Evolutionary conservation across 495 filamentous ascomycete genomes (phyloP).

Genomic region (Beverwykella pulmonaria): DNA sequence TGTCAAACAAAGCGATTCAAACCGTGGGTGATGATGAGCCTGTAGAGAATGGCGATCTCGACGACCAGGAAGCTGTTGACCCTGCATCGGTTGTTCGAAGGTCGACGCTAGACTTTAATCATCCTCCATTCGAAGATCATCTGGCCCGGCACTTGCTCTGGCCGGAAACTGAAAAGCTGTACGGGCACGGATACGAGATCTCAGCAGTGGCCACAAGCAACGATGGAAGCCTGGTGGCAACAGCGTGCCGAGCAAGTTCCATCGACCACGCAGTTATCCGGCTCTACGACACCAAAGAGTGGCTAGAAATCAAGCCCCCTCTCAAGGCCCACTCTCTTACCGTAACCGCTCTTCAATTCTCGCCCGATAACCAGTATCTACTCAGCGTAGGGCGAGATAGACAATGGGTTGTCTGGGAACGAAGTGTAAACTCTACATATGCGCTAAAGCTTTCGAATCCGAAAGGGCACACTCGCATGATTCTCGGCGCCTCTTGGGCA

Average conservation of each 20-base stretch:
- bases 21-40: slow-evolving; percentile 57
- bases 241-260: slow-evolving; percentile 90
- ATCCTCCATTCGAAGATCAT: slow-evolving; percentile 87
- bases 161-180: slow-evolving; percentile 96
- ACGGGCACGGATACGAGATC: slow-evolving; percentile 98
- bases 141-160: slow-evolving; percentile 88
- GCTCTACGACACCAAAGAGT: slow-evolving; percentile 79
- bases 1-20: slow-evolving; percentile 92
- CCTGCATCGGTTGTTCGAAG: slow-evolving; percentile 47
- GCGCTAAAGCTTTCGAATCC: slow-evolving; percentile 63
- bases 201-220: slow-evolving; percentile 82
- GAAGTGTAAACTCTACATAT: slow-evolving; percentile 52
- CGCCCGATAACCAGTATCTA: slow-evolving; percentile 68
- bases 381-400: slow-evolving; percentile 90
- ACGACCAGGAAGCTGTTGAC: slow-evolving; percentile 38
- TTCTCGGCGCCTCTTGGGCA: slow-evolving; percentile 82
- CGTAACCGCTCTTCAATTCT: slow-evolving; percentile 78
- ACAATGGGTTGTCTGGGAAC: slow-evolving; percentile 80
- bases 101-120: slow-evolving; percentile 52
- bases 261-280: slow-evolving; percentile 93
- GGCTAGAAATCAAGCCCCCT: slow-evolving; percentile 85
- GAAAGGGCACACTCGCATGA: slow-evolving; percentile 89
- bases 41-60: slow-evolving; percentile 28
- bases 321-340: slow-evolving; percentile 81
- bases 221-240: slow-evolving; percentile 75